Conservation (phyloP, 1,139 yeast genomes). For the Zygoascus hellenicus region DNA sequence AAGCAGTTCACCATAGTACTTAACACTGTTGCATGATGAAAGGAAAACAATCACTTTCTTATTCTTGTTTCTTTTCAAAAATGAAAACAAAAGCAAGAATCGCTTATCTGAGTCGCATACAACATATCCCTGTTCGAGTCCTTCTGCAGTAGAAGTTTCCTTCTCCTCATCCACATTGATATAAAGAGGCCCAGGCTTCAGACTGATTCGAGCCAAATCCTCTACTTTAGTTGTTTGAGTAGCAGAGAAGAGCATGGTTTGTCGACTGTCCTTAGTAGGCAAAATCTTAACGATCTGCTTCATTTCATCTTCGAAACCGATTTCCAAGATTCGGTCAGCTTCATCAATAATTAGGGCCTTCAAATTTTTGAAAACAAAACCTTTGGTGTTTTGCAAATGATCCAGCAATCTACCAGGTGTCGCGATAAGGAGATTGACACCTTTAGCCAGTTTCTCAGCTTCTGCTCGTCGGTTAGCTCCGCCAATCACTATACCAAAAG, state of each 20-base stretch:
- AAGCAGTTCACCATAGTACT: conserved; percentile 87
- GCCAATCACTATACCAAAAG: conserved; percentile 94
- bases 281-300: conserved; percentile 88
- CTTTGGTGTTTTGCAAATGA: conserved; percentile 92
- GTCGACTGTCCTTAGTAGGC: conserved; percentile 84
- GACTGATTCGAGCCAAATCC: conserved; percentile 92
- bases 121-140: conserved; percentile 96
- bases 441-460: conserved; percentile 88
- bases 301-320: conserved; percentile 98
- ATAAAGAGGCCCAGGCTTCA: conserved; percentile 91
- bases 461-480: conserved; percentile 98
- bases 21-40: conserved; percentile 95
- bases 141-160: conserved; percentile 87
- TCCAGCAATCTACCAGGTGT: conserved; percentile 97
- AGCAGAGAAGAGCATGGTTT: conserved; percentile 94
- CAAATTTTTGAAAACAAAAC: conserved; percentile 89
- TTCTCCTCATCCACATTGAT: conserved; percentile 84
- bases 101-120: conserved; percentile 95
- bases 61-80: conserved; percentile 76
- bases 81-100: conserved; percentile 82
- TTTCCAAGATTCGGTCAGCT: conserved; percentile 93
- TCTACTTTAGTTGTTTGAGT: conserved; percentile 98
- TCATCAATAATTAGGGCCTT: conserved; percentile 94
- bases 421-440: conserved; percentile 89
- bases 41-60: conserved; percentile 92